phyloP scores from a whole-genome alignment of 2,329 filamentous ascomycete genomes.

The Sordariomycetes sp. region DNA sequence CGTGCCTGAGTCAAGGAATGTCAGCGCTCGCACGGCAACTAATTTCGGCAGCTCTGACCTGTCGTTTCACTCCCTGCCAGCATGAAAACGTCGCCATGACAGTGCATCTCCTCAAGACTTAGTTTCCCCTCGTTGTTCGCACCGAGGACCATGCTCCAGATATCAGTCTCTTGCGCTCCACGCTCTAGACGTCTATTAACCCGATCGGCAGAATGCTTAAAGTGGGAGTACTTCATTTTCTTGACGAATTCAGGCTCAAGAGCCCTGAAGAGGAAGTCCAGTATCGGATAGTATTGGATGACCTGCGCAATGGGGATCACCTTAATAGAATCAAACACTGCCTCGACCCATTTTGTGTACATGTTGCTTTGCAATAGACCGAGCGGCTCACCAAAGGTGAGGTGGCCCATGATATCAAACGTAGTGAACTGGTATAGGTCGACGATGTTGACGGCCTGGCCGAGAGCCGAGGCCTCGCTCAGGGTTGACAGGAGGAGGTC shows the following conservation, averaged over 20 bases:
- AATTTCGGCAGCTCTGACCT: too few species aligned
- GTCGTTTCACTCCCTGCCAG: slow-evolving; percentile 34
- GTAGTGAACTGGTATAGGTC: slow-evolving; percentile 8
- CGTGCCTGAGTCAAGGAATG: too few species aligned
- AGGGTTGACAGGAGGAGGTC: slow-evolving; percentile 10
- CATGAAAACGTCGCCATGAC: neutral
- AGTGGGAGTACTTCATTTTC: too few species aligned
- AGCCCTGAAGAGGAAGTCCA: neutral
- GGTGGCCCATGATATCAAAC: slow-evolving; percentile 15
- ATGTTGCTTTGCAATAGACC: slow-evolving; percentile 3
- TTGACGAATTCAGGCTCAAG: too few species aligned
- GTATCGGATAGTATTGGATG: neutral
- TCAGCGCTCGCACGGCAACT: too few species aligned
- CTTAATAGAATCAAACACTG: slow-evolving; percentile 6
- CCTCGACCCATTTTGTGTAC: slow-evolving; percentile 9
- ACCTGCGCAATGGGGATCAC: neutral
- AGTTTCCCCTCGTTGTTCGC: too few species aligned
- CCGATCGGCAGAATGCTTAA: too few species aligned
- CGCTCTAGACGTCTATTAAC: too few species aligned
- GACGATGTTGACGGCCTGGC: neutral
- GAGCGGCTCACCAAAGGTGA: slow-evolving; percentile 16
- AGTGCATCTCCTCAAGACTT: neutral
- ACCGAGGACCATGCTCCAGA: too few species aligned
- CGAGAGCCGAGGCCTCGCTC: slow-evolving; percentile 4
- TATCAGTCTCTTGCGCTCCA: too few species aligned